These are phyloP conservation scores for Claviceps monticola DNA, from an alignment of 2,329 filamentous ascomycete genomes.

Conservation along the genomic window DNA sequence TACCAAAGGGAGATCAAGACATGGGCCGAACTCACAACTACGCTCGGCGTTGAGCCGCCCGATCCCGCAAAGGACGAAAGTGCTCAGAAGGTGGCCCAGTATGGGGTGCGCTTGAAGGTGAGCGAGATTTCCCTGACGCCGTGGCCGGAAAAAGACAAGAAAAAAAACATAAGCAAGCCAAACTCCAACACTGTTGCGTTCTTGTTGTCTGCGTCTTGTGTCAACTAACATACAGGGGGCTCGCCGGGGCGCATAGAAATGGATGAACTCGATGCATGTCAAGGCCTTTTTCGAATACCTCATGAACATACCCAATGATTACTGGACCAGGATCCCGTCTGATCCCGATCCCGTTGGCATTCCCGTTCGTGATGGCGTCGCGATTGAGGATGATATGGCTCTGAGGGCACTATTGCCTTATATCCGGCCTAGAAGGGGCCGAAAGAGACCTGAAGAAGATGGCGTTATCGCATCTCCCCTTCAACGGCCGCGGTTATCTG, in stretches of 20 bases:
- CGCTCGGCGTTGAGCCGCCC: conserved; percentile 78
- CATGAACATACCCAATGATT: conserved; percentile 60
- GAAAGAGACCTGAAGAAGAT: conserved; percentile 50
- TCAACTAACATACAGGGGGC: not conserved
- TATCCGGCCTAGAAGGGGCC: conserved; percentile 47
- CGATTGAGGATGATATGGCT: conserved; percentile 77
- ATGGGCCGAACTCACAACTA: conserved; percentile 77
- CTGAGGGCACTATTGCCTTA: conserved; percentile 72
- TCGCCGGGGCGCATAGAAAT: conserved; percentile 42
- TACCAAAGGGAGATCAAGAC: conserved; percentile 79
- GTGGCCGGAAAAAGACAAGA: too few species aligned
- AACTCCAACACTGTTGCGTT: too few species aligned
- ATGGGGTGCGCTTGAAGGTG: conserved; percentile 83
- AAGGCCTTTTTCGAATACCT: conserved; percentile 92
- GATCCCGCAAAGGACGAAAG: conserved; percentile 74
- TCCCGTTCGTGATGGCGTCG: conserved; percentile 64
- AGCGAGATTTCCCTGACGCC: conserved; percentile 7
- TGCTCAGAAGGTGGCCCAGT: conserved; percentile 87
- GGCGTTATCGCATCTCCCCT: conserved; percentile 33
- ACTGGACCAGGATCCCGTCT: conserved; percentile 64
- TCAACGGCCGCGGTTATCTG: conserved; percentile 50
- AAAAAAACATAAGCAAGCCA: too few species aligned
- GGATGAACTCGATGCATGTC: conserved; percentile 94
- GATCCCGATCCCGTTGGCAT: conserved; percentile 48
- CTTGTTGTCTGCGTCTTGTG: not conserved